Percentiles rank a stretch among this genome's conserved stretches.
phyloP scores from a whole-genome alignment of 2,329 filamentous ascomycete species.

The Pseudocercospora macadamiae region DNA sequence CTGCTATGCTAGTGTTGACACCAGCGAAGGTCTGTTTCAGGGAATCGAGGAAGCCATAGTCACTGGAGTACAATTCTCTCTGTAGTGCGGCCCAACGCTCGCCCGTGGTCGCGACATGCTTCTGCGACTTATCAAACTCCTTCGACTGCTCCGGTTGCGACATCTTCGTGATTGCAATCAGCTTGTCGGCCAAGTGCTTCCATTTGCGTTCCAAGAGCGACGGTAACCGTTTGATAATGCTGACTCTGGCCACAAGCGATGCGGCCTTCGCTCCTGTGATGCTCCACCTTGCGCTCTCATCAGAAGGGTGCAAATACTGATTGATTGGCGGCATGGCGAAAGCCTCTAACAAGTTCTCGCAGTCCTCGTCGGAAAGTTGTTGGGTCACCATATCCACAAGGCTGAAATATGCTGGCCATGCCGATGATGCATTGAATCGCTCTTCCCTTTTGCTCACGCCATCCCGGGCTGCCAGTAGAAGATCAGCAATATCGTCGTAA shows the following conservation, averaged over 20 bases:
- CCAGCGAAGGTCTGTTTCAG: constrained; percentile 36
- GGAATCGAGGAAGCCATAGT: constrained; percentile 30
- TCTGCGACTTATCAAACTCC: constrained; percentile 73
- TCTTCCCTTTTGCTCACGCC: constrained; percentile 78
- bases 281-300: constrained; percentile 54
- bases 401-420: constrained; percentile 76
- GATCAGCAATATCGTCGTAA: constrained; percentile 58
- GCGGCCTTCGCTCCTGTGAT: constrained; percentile 51
- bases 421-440: constrained; percentile 65
- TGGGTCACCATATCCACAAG: constrained; percentile 50
- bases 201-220: constrained; percentile 60
- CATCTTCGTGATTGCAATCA: constrained; percentile 70
- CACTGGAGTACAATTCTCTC: constrained; percentile 40
- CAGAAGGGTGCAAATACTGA: constrained; percentile 55
- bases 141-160: constrained; percentile 82
- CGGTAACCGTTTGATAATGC: constrained; percentile 22
- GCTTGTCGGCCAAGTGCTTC: constrained; percentile 60
- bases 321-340: constrained; percentile 57
- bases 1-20: constrained; percentile 48
- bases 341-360: constrained; percentile 48
- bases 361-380: constrained; percentile 47
- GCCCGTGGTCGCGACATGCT: constrained; percentile 66
- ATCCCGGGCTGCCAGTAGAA: constrained; percentile 69
- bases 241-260: constrained; percentile 44
- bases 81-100: constrained; percentile 65